A percentile compares a stretch with the other conserved stretches of the same genome.
phyloP scores from a whole-genome alignment of 1,284 basidiomycete genomes.

The Malassezia furfur region DNA sequence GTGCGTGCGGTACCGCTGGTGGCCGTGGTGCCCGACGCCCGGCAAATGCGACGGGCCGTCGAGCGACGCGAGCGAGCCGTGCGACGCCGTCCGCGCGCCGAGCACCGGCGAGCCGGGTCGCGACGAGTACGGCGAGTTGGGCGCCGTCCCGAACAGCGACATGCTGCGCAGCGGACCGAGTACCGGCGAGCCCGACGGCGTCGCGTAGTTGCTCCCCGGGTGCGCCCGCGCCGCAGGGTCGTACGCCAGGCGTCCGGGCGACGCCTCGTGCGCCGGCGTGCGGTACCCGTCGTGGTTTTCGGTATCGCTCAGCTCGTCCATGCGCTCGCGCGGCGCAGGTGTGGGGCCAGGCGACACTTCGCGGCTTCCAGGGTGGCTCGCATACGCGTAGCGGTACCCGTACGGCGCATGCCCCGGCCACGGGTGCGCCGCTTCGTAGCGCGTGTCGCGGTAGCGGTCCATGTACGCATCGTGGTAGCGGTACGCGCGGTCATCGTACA shows the following conservation, averaged over 20 bases:
- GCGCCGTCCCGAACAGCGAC: conserved; percentile 43
- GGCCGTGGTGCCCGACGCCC: conserved; percentile 40
- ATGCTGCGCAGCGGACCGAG: conserved; percentile 44
- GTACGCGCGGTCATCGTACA: conserved; percentile 7
- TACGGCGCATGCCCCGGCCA: conserved; percentile 33
- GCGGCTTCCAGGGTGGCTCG: conserved; percentile 12
- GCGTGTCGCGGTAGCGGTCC: conserved; percentile 13
- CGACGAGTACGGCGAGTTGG: conserved; percentile 39
- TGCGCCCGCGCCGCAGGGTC: neutral
- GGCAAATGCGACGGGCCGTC: conserved; percentile 38
- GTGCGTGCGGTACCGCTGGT: conserved; percentile 41
- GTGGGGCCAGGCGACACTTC: conserved; percentile 13
- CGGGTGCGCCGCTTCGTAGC: conserved; percentile 13
- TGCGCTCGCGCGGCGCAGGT: neutral
- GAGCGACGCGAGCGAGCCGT: conserved; percentile 13
- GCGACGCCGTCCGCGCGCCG: conserved; percentile 23
- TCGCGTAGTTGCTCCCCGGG: conserved; percentile 26
- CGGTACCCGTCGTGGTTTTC: conserved; percentile 33
- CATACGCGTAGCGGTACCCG: conserved; percentile 4
- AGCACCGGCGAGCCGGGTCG: conserved; percentile 37
- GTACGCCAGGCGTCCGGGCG: neutral
- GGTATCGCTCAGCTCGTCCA: conserved; percentile 31
- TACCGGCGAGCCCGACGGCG: conserved; percentile 44
- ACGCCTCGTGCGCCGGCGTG: neutral
- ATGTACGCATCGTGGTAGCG: neutral